A percentile compares a stretch with the other conserved stretches of the same genome.
Conservation (phyloP, 2,329 filamentous ascomycete genomes). For the Pyrenophora teres region DNA sequence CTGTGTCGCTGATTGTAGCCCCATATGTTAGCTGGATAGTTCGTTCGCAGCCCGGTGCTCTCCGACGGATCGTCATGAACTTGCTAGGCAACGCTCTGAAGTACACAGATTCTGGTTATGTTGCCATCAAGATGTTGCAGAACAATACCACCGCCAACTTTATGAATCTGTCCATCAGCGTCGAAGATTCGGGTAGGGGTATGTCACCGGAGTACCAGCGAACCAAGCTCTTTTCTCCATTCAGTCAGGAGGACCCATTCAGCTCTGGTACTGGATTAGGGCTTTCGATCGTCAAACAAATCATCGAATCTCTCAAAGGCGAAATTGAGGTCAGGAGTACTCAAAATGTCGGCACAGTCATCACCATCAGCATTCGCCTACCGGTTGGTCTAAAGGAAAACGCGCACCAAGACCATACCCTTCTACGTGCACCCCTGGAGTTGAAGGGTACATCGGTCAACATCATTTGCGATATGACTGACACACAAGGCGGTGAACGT, state of each 20-base stretch:
- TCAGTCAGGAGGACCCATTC: constrained; percentile 45
- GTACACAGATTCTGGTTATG: constrained; percentile 41
- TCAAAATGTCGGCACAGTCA: constrained; percentile 32
- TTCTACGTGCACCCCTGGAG: constrained; percentile 20
- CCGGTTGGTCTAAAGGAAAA: constrained; percentile 21
- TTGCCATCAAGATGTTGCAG: constrained; percentile 32
- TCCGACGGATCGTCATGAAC: constrained; percentile 44
- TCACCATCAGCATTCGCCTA: constrained; percentile 31
- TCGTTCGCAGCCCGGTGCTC: constrained; percentile 39
- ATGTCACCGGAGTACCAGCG: constrained; percentile 44
- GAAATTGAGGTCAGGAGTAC: constrained; percentile 41
- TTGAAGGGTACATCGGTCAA: constrained; percentile 26
- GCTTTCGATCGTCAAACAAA: constrained; percentile 44
- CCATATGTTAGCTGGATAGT: constrained; percentile 37
- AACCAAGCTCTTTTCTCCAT: constrained; percentile 40
- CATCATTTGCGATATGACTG: constrained; percentile 28
- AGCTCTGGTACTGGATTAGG: constrained; percentile 42
- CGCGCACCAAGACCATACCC: constrained; percentile 15
- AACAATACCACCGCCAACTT: constrained; percentile 15
- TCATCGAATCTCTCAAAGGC: constrained; percentile 40
- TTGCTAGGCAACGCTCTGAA: constrained; percentile 45
- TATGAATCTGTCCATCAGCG: constrained; percentile 41
- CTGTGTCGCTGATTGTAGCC: constrained; percentile 38
- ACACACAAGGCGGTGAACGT: constrained; percentile 26
- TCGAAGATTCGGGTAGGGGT: constrained; percentile 44